A percentile compares a stretch with the other conserved stretches of the same genome.
Evolutionary conservation across 1,284 basidiomycete genomes (phyloP).

Genomic region (Rhodotorula sp.): DNA sequence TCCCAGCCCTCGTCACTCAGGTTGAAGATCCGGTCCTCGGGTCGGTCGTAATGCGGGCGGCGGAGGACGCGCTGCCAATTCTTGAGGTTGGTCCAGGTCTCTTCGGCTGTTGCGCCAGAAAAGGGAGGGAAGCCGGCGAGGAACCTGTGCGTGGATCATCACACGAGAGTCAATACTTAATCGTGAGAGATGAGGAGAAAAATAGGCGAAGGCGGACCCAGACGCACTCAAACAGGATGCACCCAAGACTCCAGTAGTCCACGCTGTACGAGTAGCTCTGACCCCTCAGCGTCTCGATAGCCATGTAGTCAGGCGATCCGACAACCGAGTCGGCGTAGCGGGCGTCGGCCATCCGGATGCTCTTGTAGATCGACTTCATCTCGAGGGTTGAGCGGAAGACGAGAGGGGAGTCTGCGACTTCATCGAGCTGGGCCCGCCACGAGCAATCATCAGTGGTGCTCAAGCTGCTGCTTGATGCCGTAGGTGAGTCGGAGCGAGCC

Average conservation of each 20-base stretch:
- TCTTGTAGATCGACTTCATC: slow-evolving; percentile 89
- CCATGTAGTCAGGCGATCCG: slow-evolving; percentile 89
- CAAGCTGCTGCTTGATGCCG: background rate
- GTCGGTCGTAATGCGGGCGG: slow-evolving; percentile 90
- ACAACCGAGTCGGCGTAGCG: slow-evolving; percentile 97
- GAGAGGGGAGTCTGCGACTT: slow-evolving; percentile 90
- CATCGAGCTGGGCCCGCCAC: slow-evolving; percentile 67
- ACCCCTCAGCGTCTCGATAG: slow-evolving; percentile 70
- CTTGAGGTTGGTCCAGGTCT: slow-evolving; percentile 99
- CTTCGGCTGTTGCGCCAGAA: slow-evolving; percentile 90
- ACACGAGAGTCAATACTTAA: no score
- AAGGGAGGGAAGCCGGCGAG: slow-evolving; percentile 87
- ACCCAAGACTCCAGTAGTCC: slow-evolving; percentile 98
- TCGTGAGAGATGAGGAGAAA: no score
- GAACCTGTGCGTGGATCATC: slow-evolving; percentile 45
- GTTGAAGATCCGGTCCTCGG: slow-evolving; percentile 97
- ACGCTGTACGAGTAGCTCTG: slow-evolving; percentile 94
- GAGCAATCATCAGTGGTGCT: background rate
- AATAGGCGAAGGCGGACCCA: background rate
- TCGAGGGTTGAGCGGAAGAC: slow-evolving; percentile 91
- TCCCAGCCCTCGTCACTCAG: slow-evolving; percentile 92
- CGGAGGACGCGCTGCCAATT: slow-evolving; percentile 90
- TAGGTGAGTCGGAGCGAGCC: background rate
- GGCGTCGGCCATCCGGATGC: slow-evolving; percentile 84
- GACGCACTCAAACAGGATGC: slow-evolving; percentile 77